phyloP scores from a whole-genome alignment of 139 green algal genomes.

The Asterochloris erici region DNA sequence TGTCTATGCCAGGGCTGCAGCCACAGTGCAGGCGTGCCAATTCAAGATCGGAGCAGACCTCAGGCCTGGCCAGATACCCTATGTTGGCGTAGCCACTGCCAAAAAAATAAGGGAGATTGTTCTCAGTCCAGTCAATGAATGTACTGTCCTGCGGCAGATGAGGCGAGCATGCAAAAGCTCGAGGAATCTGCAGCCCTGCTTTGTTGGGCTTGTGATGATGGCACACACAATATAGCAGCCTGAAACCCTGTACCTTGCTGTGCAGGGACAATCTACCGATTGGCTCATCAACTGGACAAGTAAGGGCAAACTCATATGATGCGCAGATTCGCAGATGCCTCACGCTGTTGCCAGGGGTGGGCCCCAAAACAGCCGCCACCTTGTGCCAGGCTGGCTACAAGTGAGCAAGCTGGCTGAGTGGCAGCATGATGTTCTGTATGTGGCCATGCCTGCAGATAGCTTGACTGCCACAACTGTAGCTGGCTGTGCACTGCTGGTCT shows the following conservation, averaged over 20 bases:
- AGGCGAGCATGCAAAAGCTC: neutral
- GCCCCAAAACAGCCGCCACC: conserved; percentile 17
- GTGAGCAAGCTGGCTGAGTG: conserved; percentile 4
- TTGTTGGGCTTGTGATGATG: neutral
- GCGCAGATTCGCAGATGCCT: conserved; percentile 19
- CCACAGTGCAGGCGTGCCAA: conserved; percentile 20
- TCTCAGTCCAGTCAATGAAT: neutral
- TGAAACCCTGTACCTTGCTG: neutral
- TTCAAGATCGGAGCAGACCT: conserved; percentile 25
- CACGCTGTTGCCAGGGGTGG: conserved; percentile 26
- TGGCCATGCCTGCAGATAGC: neutral
- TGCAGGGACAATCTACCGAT: conserved; percentile 20
- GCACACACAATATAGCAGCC: neutral
- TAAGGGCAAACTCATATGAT: conserved; percentile 14
- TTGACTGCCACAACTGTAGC: neutral
- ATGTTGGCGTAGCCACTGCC: neutral
- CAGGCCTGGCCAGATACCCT: conserved; percentile 20
- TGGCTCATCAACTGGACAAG: conserved; percentile 12
- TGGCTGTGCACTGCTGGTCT: neutral
- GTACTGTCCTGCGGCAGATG: neutral
- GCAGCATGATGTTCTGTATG: neutral
- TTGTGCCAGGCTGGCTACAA: conserved; percentile 34
- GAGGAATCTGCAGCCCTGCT: neutral
- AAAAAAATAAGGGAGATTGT: conserved; percentile 34
- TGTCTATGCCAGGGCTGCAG: conserved; percentile 26